phyloP scores from a whole-genome alignment of 768 basidiomycete species.

The Lactarius akahatsu region DNA sequence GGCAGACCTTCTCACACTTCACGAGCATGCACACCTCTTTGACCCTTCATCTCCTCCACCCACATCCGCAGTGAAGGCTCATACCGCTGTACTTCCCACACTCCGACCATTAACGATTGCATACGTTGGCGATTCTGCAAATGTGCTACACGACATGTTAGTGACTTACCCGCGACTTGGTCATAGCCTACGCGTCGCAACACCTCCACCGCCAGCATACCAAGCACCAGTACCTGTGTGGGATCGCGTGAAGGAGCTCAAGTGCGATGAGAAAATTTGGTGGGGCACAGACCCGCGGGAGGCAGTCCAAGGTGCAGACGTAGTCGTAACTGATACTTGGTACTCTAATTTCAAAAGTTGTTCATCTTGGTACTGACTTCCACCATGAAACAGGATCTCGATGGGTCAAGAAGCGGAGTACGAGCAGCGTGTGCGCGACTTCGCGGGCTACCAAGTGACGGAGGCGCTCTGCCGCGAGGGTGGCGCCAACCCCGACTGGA shows the following conservation, averaged over 20 bases:
- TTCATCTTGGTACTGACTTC: conserved; percentile 5
- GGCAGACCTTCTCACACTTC: conserved; percentile 88
- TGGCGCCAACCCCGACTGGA: conserved; percentile 84
- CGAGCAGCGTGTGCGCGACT: conserved; percentile 78
- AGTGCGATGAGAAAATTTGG: conserved; percentile 67
- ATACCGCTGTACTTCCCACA: conserved; percentile 40
- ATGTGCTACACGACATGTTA: conserved; percentile 96
- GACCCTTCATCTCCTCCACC: conserved; percentile 30
- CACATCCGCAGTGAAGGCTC: conserved; percentile 9
- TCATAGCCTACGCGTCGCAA: conserved; percentile 81
- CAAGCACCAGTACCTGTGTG: conserved; percentile 73
- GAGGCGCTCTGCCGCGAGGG: conserved; percentile 79
- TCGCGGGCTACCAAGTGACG: conserved; percentile 92
- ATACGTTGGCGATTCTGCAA: conserved; percentile 93
- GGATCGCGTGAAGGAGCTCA: conserved; percentile 75
- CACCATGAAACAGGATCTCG: conserved; percentile 68
- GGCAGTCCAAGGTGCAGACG: conserved; percentile 85
- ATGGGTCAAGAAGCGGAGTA: conserved; percentile 99
- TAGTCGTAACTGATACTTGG: conserved; percentile 99
- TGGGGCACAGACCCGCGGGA: conserved; percentile 81
- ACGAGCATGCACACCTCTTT: conserved; percentile 69
- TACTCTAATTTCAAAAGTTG: conserved; percentile 36
- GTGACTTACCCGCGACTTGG: conserved; percentile 84
- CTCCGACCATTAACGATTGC: conserved; percentile 85
- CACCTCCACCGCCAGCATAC: conserved; percentile 61